Percentiles rank a stretch among this genome's conserved stretches.
Conservation (phyloP, 2,329 filamentous ascomycete species). For the Trichophyton benhamiae region DNA sequence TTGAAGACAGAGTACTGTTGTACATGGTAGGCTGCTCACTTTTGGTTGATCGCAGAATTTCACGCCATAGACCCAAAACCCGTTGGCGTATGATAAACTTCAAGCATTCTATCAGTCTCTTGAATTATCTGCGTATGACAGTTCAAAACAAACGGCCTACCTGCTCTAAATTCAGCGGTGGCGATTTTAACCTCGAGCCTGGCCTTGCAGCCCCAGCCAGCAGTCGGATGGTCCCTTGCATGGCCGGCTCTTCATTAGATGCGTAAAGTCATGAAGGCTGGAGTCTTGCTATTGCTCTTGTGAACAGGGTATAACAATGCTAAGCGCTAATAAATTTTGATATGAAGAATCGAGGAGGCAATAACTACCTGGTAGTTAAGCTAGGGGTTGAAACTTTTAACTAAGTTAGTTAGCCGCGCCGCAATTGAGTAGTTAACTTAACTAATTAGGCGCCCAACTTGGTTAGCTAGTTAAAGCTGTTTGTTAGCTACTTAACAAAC, state of each 20-base stretch:
- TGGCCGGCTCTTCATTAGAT: not conserved
- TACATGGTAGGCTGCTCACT: constrained; percentile 18
- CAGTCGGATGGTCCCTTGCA: constrained; percentile 1
- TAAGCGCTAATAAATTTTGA: not conserved
- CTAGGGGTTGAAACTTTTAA: too few relatives aligned
- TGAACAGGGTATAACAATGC: not conserved
- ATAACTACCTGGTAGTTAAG: too few relatives aligned
- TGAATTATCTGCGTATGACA: too few relatives aligned
- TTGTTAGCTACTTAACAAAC: too few relatives aligned
- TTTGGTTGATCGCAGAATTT: constrained; percentile 31
- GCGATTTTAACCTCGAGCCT: constrained; percentile 26
- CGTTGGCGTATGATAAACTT: constrained; percentile 35
- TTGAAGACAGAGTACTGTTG: not conserved
- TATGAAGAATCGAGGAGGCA: not conserved
- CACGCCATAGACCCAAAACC: constrained; percentile 32
- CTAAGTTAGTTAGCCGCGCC: too few relatives aligned
- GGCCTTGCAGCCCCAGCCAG: constrained; percentile 19
- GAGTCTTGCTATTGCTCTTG: not conserved
- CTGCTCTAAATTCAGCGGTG: constrained; percentile 29
- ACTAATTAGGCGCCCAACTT: not conserved
- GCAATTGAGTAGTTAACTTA: not conserved
- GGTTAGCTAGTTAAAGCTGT: too few relatives aligned
- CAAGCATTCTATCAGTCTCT: constrained; percentile 7
- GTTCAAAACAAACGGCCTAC: constrained; percentile 16
- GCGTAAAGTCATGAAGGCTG: not conserved